These are phyloP conservation scores for Phaffia rhodozyma DNA, from an alignment of 1,284 basidiomycete genomes.

Conservation along the genomic window DNA sequence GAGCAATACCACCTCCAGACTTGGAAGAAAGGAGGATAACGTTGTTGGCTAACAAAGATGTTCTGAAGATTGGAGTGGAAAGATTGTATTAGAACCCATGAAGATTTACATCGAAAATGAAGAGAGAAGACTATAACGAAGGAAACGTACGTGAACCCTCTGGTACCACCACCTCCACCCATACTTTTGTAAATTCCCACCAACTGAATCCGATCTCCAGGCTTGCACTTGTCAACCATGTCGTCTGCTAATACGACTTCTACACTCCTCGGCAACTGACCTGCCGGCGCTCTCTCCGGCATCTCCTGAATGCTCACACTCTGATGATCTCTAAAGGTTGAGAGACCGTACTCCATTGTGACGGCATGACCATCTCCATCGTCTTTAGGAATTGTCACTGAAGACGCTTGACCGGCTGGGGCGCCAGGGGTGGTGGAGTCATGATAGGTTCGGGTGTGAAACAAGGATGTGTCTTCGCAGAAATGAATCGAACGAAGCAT, in stretches of 20 bases:
- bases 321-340: constrained; percentile 91
- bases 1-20: constrained; percentile 88
- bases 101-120: constrained; percentile 4
- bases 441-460: constrained; percentile 83
- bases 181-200: constrained; percentile 92
- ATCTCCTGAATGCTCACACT: constrained; percentile 98
- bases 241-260: constrained; percentile 96
- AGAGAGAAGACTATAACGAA: background rate
- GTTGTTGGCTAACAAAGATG: constrained; percentile 89
- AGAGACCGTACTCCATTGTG: constrained; percentile 86
- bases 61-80: constrained; percentile 41
- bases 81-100: background rate
- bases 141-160: constrained; percentile 76
- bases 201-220: constrained; percentile 92
- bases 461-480: constrained; percentile 70
- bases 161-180: constrained; percentile 66
- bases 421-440: constrained; percentile 80
- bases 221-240: constrained; percentile 92
- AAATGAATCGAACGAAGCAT: constrained; percentile 96
- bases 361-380: constrained; percentile 81
- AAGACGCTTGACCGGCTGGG: constrained; percentile 25
- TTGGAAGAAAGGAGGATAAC: constrained; percentile 94
- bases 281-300: constrained; percentile 95
- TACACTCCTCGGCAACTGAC: constrained; percentile 87
- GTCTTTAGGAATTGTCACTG: constrained; percentile 67